These are phyloP conservation scores for Lindgomyces ingoldianus DNA, from an alignment of 495 filamentous ascomycete species.

Conservation along the genomic window DNA sequence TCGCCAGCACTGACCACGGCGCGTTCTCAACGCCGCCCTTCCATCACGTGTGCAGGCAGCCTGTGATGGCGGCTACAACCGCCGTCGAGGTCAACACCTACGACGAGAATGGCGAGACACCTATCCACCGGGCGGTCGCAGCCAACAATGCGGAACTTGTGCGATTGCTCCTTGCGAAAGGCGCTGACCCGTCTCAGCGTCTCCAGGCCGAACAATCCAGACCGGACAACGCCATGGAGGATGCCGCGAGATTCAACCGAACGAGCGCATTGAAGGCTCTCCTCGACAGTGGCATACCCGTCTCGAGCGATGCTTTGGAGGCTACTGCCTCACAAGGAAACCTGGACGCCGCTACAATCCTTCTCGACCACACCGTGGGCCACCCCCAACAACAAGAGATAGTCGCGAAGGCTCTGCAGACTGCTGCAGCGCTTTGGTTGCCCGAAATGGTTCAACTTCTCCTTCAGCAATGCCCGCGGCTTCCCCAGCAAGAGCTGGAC, in stretches of 20 bases:
- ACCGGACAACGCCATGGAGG: neutral
- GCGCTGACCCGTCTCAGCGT: neutral
- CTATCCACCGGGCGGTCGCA: neutral
- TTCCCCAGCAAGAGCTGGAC: neutral
- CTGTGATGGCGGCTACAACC: neutral
- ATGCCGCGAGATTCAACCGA: neutral
- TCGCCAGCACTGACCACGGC: neutral
- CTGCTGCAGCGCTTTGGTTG: neutral
- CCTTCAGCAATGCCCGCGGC: neutral
- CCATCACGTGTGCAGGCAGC: neutral
- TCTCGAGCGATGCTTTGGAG: neutral
- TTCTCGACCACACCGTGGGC: neutral
- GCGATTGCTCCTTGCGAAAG: neutral
- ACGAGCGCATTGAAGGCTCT: neutral
- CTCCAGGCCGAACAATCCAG: neutral
- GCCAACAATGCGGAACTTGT: neutral
- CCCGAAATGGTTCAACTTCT: conserved; percentile 1
- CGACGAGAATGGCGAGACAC: neutral
- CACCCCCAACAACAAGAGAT: neutral
- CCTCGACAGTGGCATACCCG: neutral
- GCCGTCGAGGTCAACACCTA: neutral
- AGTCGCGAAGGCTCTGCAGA: neutral
- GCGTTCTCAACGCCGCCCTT: neutral
- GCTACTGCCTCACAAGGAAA: neutral
- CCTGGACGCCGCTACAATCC: neutral